A percentile compares a stretch with the other conserved stretches of the same genome.
Conservation (phyloP, 1,284 basidiomycete genomes). For the Cutaneotrichosporon dermatis region DNA sequence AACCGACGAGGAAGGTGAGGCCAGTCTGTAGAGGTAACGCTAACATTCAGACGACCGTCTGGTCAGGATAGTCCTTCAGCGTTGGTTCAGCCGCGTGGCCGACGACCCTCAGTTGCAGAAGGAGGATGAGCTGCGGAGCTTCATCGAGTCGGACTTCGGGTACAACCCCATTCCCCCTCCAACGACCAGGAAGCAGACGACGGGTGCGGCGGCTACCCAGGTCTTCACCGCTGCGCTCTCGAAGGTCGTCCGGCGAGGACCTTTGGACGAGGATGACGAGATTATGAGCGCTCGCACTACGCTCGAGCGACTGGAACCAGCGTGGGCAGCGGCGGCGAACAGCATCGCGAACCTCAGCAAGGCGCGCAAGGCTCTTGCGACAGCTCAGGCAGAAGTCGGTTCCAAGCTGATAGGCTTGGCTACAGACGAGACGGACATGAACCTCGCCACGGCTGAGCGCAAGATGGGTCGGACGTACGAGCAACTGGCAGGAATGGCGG, state of each 20-base stretch:
- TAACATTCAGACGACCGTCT: slow-evolving; percentile 66
- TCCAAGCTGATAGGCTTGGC: slow-evolving; percentile 82
- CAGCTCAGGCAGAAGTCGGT: slow-evolving; percentile 75
- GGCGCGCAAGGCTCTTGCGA: slow-evolving; percentile 69
- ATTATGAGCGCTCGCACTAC: slow-evolving; percentile 82
- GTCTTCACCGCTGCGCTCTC: slow-evolving; percentile 44
- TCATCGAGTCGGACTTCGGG: slow-evolving; percentile 93
- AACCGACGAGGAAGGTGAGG: slow-evolving; percentile 78
- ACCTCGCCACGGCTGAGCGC: slow-evolving; percentile 69
- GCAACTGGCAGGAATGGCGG: slow-evolving; percentile 73
- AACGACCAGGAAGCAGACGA: slow-evolving; percentile 53
- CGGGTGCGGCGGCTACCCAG: slow-evolving; percentile 49
- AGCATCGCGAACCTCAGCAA: slow-evolving; percentile 76
- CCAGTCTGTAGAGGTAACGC: too few relatives aligned
- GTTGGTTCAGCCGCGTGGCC: slow-evolving; percentile 84
- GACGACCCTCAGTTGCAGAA: slow-evolving; percentile 77
- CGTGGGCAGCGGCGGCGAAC: slow-evolving; percentile 83
- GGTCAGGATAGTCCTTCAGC: slow-evolving; percentile 83
- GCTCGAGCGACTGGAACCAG: slow-evolving; percentile 78
- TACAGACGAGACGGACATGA: slow-evolving; percentile 76
- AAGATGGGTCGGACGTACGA: slow-evolving; percentile 83
- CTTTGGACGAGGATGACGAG: slow-evolving; percentile 56
- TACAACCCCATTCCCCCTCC: slow-evolving; percentile 57
- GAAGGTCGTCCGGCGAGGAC: slow-evolving; percentile 45
- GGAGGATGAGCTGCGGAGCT: slow-evolving; percentile 85